Percentiles rank a stretch among this genome's conserved stretches.
These are phyloP conservation scores for Tetrahymena elliotti DNA, from an alignment of 73 alveolate species.

Conservation along the genomic window DNA sequence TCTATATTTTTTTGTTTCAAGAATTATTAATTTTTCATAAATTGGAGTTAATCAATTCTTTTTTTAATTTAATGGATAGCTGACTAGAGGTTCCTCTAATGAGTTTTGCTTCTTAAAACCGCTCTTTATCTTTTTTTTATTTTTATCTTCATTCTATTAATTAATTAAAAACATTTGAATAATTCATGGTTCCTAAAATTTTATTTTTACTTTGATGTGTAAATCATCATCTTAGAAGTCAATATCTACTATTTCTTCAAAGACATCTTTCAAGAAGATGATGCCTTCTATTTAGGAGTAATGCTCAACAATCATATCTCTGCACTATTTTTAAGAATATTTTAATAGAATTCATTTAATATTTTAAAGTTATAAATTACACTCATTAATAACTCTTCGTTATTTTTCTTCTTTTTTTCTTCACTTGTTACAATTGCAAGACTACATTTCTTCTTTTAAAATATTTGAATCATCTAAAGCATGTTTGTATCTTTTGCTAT, in stretches of 20 bases:
- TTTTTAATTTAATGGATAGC: not conserved
- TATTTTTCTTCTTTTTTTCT: not conserved
- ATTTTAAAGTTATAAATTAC: not conserved
- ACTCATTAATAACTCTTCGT: slow-evolving; percentile 6
- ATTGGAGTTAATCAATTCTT: not conserved
- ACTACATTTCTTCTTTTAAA: slow-evolving; percentile 6
- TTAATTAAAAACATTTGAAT: not conserved
- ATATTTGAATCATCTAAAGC: slow-evolving; percentile 17
- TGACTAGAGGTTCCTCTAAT: not conserved
- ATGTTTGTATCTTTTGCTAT: slow-evolving; percentile 30
- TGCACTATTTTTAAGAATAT: not conserved
- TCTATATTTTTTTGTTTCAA: too few relatives aligned
- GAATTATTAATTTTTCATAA: too few relatives aligned
- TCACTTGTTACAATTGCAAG: slow-evolving; percentile 16
- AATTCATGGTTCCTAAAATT: not conserved
- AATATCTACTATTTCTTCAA: slow-evolving; percentile 37
- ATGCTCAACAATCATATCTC: slow-evolving; percentile 5
- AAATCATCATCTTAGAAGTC: slow-evolving; percentile 40
- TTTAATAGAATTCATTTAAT: not conserved
- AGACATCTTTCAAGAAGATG: slow-evolving; percentile 20
- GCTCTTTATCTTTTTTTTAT: not conserved
- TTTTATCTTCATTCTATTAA: not conserved
- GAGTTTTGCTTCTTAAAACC: not conserved
- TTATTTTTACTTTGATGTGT: not conserved
- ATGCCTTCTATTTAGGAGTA: not conserved